A percentile compares a stretch with the other conserved stretches of the same genome.
These are phyloP conservation scores for Beauveria scarabaeidicola DNA, from an alignment of 2,329 filamentous ascomycete genomes.

Conservation along the genomic window DNA sequence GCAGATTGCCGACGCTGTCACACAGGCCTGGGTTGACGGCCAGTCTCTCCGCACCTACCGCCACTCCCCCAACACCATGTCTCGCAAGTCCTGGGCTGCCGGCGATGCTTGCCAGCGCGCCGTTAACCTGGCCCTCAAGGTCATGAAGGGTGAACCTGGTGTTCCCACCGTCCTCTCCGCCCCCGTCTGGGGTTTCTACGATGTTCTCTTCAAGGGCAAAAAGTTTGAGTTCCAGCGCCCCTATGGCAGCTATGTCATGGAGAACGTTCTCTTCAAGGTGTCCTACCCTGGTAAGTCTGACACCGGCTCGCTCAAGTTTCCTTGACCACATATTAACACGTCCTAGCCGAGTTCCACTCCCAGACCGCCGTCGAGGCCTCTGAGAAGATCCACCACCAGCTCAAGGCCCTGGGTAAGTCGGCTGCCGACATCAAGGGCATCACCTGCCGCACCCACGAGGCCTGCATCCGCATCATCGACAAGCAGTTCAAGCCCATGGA, in stretches of 20 bases:
- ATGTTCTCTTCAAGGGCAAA: constrained; percentile 92
- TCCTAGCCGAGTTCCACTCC: constrained; percentile 83
- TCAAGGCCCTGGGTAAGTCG: constrained; percentile 78
- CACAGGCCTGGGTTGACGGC: constrained; percentile 95
- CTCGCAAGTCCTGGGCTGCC: constrained; percentile 96
- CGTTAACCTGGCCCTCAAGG: constrained; percentile 84
- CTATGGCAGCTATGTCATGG: constrained; percentile 99
- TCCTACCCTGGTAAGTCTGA: constrained; percentile 74
- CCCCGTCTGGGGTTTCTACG: constrained; percentile 96
- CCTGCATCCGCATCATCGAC: constrained; percentile 97
- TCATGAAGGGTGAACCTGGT: constrained; percentile 83
- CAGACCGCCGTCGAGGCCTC: constrained; percentile 96
- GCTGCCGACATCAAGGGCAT: constrained; percentile 89
- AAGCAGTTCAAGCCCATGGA: constrained; percentile 99
- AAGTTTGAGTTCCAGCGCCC: constrained; percentile 93
- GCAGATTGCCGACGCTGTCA: constrained; percentile 91
- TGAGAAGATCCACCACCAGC: constrained; percentile 75
- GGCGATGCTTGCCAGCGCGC: constrained; percentile 96
- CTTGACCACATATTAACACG: not conserved
- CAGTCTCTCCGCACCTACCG: constrained; percentile 95
- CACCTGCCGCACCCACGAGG: constrained; percentile 94
- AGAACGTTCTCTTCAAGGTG: constrained; percentile 99
- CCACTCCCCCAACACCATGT: constrained; percentile 99
- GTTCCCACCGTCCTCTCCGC: constrained; percentile 89
- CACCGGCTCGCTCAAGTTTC: not conserved